These are phyloP conservation scores for maize (Zea mays) DNA, from an alignment of 176 grass and related monocot species.

Conservation along the genomic window Zm-B73-REFERENCE-NAM-5.0 NC_050101.1:128286501-128287000, in stretches of 20 bases:
- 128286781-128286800: constrained; percentile 19
- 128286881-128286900: constrained; percentile 52
- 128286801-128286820: constrained; percentile 33
- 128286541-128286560: constrained; percentile 85
- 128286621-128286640: background rate
- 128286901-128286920: constrained; percentile 28
- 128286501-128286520: constrained; percentile 94
- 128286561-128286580: constrained; percentile 66
- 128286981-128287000: background rate
- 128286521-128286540: constrained; percentile 76
- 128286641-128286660: background rate
- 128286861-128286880: constrained; percentile 64
- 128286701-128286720: constrained; percentile 72
- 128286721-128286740: constrained; percentile 28
- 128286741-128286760: constrained; percentile 27
- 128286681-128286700: constrained; percentile 77
- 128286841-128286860: constrained; percentile 76
- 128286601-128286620: background rate
- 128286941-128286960: constrained; percentile 32
- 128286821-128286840: constrained; percentile 61
- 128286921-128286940: constrained; percentile 24
- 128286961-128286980: background rate
- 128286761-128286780: constrained; percentile 54
- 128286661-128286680: constrained; percentile 51
- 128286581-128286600: constrained; percentile 42